Evolutionary conservation across 2,329 filamentous ascomycete genomes (phyloP).

Genomic region (Colletotrichum agaves): DNA sequence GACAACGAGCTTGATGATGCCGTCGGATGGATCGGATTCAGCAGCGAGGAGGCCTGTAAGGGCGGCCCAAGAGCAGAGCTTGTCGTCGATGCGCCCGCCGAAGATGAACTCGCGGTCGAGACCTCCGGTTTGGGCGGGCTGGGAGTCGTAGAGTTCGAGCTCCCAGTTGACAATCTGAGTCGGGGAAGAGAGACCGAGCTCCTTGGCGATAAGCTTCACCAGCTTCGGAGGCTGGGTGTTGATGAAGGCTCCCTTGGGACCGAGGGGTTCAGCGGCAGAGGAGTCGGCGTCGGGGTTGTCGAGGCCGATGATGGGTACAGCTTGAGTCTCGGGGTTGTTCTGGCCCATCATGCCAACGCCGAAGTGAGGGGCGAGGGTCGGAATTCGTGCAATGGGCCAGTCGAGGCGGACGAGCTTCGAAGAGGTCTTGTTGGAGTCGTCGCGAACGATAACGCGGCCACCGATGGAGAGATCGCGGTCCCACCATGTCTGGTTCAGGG

Average conservation of each 20-base stretch:
- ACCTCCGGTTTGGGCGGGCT: slow-evolving; percentile 85
- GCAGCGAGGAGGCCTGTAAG: slow-evolving; percentile 83
- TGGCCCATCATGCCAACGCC: slow-evolving; percentile 76
- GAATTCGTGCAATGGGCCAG: slow-evolving; percentile 94
- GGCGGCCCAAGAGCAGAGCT: slow-evolving; percentile 94
- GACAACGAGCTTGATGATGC: slow-evolving; percentile 89
- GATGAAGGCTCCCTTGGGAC: slow-evolving; percentile 76
- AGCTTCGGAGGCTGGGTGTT: slow-evolving; percentile 86
- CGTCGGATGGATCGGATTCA: slow-evolving; percentile 64
- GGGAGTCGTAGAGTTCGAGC: slow-evolving; percentile 91
- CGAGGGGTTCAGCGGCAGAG: slow-evolving; percentile 57
- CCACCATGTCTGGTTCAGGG: slow-evolving; percentile 92
- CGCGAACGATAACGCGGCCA: slow-evolving; percentile 86
- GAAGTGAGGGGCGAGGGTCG: slow-evolving; percentile 94
- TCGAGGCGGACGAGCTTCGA: slow-evolving; percentile 88
- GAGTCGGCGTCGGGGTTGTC: slow-evolving; percentile 71
- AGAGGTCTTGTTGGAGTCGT: slow-evolving; percentile 79
- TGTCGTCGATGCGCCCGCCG: slow-evolving; percentile 95
- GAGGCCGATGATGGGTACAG: slow-evolving; percentile 92
- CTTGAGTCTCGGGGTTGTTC: slow-evolving; percentile 89
- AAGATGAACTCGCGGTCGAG: slow-evolving; percentile 95
- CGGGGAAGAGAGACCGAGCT: slow-evolving; percentile 80
- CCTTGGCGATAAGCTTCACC: slow-evolving; percentile 81
- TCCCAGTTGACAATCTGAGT: slow-evolving; percentile 93
- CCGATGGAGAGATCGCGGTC: slow-evolving; percentile 93